Base-by-base conservation (phyloP, 2,329 filamentous ascomycete genomes). In the Sarocladiaceae sp. region DNA sequence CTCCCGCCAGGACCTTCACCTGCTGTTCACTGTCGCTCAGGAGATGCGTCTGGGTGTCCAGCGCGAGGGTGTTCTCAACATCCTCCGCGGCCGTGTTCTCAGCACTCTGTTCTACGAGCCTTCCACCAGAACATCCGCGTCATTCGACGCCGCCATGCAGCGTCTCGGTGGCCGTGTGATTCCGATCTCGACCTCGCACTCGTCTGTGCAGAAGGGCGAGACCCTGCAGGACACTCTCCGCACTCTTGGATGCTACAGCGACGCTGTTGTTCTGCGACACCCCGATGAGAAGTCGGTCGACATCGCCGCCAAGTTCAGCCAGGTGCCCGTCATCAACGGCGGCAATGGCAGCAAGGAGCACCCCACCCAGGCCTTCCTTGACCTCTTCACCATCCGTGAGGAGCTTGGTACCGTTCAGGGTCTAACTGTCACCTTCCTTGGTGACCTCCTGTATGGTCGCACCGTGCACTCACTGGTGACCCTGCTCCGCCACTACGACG, bases 61-160 rank as follows among this genome's bases (percentile, higher is more conserved):
- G 68, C 84, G 90, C 41, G 85, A 95, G 57, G 93, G 93, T 48
- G 85, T 93, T 23, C 74, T 98, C 42, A 84, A 93, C 58, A 76
- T 95, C 46, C 80, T 98, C 49, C 87, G 85, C 56, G 89, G 90
- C 21, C 82, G 86, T 35, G 80, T 98, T 11, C 76, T 98, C 29
- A 88, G 85, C 68, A 93, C 88, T 2, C 81, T 98, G 70, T 98
- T 98, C 77, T 98, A 90, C 66, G 93, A 98, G 73, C 93, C 93
- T 2, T 97, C 91, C 1, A 98, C 93, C 3, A 80, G 93, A 45
- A 98, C 93, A 4, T 96, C 91, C 11, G 82, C 87, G 29, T 98
- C 93, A 3, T 98, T 98, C 57, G 93, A 98, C 60, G 87, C 91
- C 46, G 93, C 93, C 33, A 98, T 98, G 93, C 94, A 98, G 73